Percentiles rank a stretch among this genome's conserved stretches.
These are phyloP conservation scores for Coemansia guatemalensis DNA, from an alignment of 192 early-diverging fungal genomes.

Conservation along the genomic window DNA sequence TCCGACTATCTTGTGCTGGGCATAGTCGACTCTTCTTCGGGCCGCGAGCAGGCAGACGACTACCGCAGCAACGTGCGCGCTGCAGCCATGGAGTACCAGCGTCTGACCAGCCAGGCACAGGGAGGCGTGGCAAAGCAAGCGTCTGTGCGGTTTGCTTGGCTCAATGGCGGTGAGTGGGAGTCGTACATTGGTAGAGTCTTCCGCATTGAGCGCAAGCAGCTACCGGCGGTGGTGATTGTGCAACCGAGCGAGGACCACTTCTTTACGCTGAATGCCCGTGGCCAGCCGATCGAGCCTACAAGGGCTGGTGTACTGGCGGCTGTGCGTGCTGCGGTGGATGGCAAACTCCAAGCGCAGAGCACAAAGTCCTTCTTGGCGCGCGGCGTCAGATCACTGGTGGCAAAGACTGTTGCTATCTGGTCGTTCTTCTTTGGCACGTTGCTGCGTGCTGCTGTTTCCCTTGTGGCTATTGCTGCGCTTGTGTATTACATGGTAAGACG, in stretches of 20 bases:
- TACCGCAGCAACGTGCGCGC: slow-evolving; percentile 23
- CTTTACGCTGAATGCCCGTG: slow-evolving; percentile 29
- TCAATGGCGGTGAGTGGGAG: slow-evolving; percentile 63
- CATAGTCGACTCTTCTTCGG: slow-evolving; percentile 55
- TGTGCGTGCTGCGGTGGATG: slow-evolving; percentile 43
- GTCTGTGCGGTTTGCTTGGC: slow-evolving; percentile 61
- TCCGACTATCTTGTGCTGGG: slow-evolving; percentile 65
- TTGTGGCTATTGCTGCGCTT: slow-evolving; percentile 15
- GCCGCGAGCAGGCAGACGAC: slow-evolving; percentile 14
- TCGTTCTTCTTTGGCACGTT: slow-evolving; percentile 30
- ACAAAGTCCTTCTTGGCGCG: slow-evolving; percentile 44
- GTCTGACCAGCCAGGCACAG: background rate
- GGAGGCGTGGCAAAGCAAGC: background rate
- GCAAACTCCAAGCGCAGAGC: slow-evolving; percentile 30
- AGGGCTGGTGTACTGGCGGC: slow-evolving; percentile 45
- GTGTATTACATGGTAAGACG: slow-evolving; percentile 24
- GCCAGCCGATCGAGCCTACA: slow-evolving; percentile 31
- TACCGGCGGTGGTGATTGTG: slow-evolving; percentile 57
- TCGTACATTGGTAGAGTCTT: slow-evolving; percentile 61
- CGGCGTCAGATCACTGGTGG: slow-evolving; percentile 6
- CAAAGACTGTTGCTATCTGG: slow-evolving; percentile 15
- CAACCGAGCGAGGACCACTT: slow-evolving; percentile 51
- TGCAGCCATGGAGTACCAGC: slow-evolving; percentile 36
- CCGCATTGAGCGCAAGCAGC: slow-evolving; percentile 28
- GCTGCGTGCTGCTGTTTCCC: slow-evolving; percentile 23